phyloP scores from a whole-genome alignment of 768 basidiomycete species.

The Holtermanniella nyarrowii region DNA sequence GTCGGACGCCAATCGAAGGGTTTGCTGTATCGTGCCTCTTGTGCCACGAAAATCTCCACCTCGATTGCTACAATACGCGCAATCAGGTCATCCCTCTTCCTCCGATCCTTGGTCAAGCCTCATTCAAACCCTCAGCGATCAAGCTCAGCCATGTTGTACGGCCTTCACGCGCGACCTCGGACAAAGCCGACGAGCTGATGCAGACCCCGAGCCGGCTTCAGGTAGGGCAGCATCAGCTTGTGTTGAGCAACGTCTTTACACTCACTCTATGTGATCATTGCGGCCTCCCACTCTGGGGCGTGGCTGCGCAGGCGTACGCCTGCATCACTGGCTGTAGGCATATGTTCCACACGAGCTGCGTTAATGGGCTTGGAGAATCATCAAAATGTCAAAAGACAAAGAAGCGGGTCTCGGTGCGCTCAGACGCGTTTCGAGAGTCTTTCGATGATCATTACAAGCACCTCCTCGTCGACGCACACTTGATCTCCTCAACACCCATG shows the following conservation, averaged over 20 bases:
- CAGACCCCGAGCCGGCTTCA: constrained; percentile 5
- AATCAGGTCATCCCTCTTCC: constrained; percentile 48
- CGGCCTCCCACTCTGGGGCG: constrained; percentile 63
- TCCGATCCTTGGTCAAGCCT: neutral
- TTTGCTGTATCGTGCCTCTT: constrained; percentile 63
- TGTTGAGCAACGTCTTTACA: constrained; percentile 58
- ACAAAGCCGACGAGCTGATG: neutral
- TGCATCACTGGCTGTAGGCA: constrained; percentile 53
- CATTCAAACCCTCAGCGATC: neutral
- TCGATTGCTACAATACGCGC: constrained; percentile 66
- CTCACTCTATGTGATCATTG: constrained; percentile 62
- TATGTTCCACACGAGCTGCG: constrained; percentile 54
- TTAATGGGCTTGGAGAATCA: constrained; percentile 10
- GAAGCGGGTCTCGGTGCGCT: constrained; percentile 49
- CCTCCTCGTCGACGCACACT: constrained; percentile 44
- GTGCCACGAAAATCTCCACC: constrained; percentile 61
- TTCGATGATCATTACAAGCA: constrained; percentile 51
- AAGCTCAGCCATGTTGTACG: neutral
- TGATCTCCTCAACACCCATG: constrained; percentile 48
- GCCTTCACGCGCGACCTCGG: neutral
- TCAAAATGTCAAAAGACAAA: constrained; percentile 10
- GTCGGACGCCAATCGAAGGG: constrained; percentile 50
- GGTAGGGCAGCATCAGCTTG: constrained; percentile 49
- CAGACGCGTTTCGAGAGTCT: constrained; percentile 49
- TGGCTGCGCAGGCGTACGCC: constrained; percentile 52